These are phyloP conservation scores for Helotiales sp. DNA, from an alignment of 2,329 filamentous ascomycete genomes.

Conservation along the genomic window DNA sequence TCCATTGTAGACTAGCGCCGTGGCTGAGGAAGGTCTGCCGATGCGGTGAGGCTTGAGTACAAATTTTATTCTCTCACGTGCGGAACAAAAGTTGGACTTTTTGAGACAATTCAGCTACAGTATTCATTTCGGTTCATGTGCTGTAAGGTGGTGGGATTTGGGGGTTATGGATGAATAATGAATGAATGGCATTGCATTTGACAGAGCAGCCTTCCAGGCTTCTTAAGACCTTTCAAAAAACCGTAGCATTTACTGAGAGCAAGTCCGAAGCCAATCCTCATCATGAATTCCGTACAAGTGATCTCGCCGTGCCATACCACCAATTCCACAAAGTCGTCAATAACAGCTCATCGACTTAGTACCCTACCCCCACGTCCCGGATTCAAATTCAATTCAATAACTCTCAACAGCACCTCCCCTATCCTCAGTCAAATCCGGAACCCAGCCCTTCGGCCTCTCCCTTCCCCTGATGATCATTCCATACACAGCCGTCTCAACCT, in stretches of 20 bases:
- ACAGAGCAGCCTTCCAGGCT: not conserved
- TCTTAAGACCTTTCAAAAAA: not conserved
- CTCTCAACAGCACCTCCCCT: conserved; percentile 37
- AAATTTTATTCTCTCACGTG: not conserved
- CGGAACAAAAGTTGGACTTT: not conserved
- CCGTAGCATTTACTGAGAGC: not conserved
- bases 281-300: not conserved
- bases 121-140: not conserved
- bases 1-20: not conserved
- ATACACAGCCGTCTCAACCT: conserved; percentile 91
- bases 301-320: not conserved
- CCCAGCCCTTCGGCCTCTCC: conserved; percentile 90
- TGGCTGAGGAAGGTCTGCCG: conserved; percentile 1
- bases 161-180: not conserved
- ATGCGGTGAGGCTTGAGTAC: not conserved
- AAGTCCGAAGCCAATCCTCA: not conserved
- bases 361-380: not conserved
- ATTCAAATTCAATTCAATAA: conserved; percentile 32
- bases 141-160: not conserved
- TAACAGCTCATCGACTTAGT: not conserved
- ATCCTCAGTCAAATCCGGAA: conserved; percentile 68
- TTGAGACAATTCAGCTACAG: not conserved
- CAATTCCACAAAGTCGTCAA: not conserved
- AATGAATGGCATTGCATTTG: not conserved
- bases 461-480: conserved; percentile 84